Evolutionary conservation across 2,329 filamentous ascomycete species (phyloP), one percentile per base, ranked within the genome.

Genomic region (Zelopaecilomyces penicillatus): DNA sequence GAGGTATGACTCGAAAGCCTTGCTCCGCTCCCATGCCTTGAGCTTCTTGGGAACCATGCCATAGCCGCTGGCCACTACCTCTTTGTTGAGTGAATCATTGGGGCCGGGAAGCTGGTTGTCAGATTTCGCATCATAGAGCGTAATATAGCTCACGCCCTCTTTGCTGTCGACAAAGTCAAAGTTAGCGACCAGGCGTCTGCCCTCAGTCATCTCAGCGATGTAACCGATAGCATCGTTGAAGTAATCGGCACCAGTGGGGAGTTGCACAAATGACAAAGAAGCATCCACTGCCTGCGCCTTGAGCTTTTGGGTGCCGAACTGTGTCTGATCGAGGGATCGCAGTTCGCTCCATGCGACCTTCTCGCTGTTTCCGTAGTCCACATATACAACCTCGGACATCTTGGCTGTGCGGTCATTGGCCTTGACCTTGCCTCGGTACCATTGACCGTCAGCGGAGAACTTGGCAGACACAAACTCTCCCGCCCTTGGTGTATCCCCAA

Each of bases 331-430:
- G 40, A 98, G 77, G n/a, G 88, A 75, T 29, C 93, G 85, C 37
- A 98, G 80, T 53, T 79, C 76, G 27, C 81, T 77, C 89, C 91
- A 98, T 0, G 90, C 79, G 46, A 95, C 74, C 60, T 82, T 84
- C 67, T 98, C 93, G 44, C 80, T 84, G 75, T 98, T 98, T 57
- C 93, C 93, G 65, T 94, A 98, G 70, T 98, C 93, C 50, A 98
- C 80, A 67, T 95, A 98, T 38, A 94, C 70, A 28, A 98, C 84
- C 65, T 98, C 93, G 27, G 89, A 84, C 56, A 86, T 81, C 75
- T 93, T 88, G 58, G 83, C 83, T 6, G 90, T 78, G 50, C 93
- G 88, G 69, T 98, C 93, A 66, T 97, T 96, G 61, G 90, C 82
- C 50, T 90, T 84, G 50, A 98, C 81, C 50, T 83, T 85, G 30